phyloP scores from a whole-genome alignment of 441 rosid species.

The Dalechampia spathulata region DNA sequence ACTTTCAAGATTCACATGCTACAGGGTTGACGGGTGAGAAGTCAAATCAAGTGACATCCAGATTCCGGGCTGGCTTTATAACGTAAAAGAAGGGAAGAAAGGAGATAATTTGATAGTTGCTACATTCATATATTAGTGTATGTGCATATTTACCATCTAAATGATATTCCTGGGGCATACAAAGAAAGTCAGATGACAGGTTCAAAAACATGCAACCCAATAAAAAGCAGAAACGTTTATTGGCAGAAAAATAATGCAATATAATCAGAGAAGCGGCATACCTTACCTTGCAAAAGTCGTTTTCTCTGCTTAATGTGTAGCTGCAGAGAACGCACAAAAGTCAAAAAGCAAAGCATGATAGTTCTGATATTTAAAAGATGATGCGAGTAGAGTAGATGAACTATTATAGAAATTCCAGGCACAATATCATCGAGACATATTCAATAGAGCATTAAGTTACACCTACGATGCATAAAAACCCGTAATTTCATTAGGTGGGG shows the following conservation, averaged over 20 bases:
- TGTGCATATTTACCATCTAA: background rate
- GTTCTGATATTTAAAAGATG: background rate
- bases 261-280: conserved; percentile 17
- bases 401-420: too few species aligned
- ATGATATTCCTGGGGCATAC: too few species aligned
- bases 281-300: conserved; percentile 46
- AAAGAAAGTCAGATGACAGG: background rate
- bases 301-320: conserved; percentile 51
- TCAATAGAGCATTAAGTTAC: background rate
- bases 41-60: background rate
- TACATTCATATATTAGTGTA: background rate
- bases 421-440: too few species aligned
- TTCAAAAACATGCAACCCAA: background rate
- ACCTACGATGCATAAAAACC: too few species aligned
- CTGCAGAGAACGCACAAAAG: conserved; percentile 37
- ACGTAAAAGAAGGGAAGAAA: too few species aligned
- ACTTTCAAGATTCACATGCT: background rate
- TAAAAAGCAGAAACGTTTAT: background rate
- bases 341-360: background rate
- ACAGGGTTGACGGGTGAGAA: background rate
- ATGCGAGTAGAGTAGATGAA: too few species aligned
- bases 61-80: background rate
- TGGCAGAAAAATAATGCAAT: background rate
- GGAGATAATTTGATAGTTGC: background rate
- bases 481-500: too few species aligned